Evolutionary conservation across 345 rosid genomes (phyloP), one percentile per base, ranked within the genome.

Genomic region (Erucastrum elatum): DNA sequence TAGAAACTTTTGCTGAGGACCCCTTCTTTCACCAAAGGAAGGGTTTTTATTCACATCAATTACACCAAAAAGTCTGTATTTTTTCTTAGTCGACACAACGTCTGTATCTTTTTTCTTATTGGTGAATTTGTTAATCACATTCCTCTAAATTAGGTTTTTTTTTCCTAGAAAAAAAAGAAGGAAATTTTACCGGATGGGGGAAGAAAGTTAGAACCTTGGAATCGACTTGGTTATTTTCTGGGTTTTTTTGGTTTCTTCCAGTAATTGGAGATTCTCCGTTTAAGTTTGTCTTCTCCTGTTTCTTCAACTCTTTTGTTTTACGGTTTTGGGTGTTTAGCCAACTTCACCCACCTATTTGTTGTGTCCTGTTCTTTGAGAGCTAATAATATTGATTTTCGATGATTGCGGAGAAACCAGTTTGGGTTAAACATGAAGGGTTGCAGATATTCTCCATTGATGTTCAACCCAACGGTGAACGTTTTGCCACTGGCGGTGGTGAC

Each of bases 401-500:
- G 99, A 93, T 93, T 81, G 96, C 96, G 44, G 99, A 96, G 90
- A 96, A 93, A 78, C 98, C 98, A 62, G 67, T 72, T 81, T 96
- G 99, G 99, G 92, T 95, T 76, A 89, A 86, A 79, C 99, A 95
- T 83, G 98, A 93, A 81, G 98, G 99, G 75, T 85, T 91, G 88
- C 99, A 90, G 85, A 93, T 95, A 72, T 93, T 96, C 87, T 93
- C 98, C 80, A 87, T 93, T 84, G 99, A 96, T 81, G 90, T 96
- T 77, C 99, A 93, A 71, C 98, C 99, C 70, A 92, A 93, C 72
- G 93, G 89, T 16, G 92, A 84, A 74, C 83, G 99, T 89, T 93
- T 95, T 82, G 98, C 98, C 66, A 93, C 98, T 27, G 98, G 99
- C 66, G 99, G 98, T 77, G 98, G 99, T 69, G 98, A 95, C 84